phyloP scores from a whole-genome alignment of 768 basidiomycete genomes.

The Tulasnella sp. region DNA sequence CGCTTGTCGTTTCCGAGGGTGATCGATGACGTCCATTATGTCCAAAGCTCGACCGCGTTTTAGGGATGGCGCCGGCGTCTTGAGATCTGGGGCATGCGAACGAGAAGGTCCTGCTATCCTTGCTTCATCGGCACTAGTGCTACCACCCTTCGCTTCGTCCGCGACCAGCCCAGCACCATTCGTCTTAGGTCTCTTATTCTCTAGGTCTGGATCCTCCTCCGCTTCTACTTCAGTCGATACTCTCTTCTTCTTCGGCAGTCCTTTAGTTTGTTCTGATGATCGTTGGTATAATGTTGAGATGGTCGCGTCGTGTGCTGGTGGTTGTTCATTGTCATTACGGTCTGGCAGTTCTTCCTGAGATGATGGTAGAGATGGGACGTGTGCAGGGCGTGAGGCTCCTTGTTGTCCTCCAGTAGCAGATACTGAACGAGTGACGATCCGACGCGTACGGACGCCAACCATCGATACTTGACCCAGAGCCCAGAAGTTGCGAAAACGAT shows the following conservation, averaged over 20 bases:
- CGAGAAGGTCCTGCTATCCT: too few species aligned
- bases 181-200: too few species aligned
- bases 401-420: background rate
- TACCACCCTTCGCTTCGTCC: too few species aligned
- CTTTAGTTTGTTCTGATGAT: too few species aligned
- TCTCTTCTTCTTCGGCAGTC: too few species aligned
- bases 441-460: background rate
- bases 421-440: slow-evolving; percentile 10
- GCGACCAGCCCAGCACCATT: too few species aligned
- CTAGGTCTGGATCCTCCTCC: too few species aligned
- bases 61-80: background rate
- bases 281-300: too few species aligned
- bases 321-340: background rate
- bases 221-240: too few species aligned
- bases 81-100: too few species aligned
- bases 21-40: background rate
- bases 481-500: background rate
- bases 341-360: background rate
- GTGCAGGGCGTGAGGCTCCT: background rate
- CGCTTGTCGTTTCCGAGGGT: background rate
- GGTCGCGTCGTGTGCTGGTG: background rate
- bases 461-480: background rate
- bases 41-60: background rate
- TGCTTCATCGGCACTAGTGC: too few species aligned
- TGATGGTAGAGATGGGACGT: background rate